A percentile compares a stretch with the other conserved stretches of the same genome.
phyloP scores from a whole-genome alignment of 2,329 filamentous ascomycete genomes.

The Scortechinia acanthostroma region DNA sequence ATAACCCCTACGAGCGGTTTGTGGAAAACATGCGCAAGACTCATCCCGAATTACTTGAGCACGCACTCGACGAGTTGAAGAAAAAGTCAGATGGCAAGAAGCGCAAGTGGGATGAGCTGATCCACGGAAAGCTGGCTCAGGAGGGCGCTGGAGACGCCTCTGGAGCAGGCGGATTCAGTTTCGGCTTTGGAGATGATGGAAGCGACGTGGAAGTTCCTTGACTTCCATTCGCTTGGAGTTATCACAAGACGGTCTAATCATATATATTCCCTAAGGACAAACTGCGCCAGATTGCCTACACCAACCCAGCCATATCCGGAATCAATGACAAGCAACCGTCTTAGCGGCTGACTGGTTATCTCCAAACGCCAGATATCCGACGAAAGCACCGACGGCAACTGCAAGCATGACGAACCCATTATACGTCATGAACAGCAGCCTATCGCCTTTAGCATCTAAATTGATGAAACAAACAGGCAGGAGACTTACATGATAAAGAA shows the following conservation, averaged over 20 bases:
- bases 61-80: slow-evolving; percentile 42
- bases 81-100: slow-evolving; percentile 41
- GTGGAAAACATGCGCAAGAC: slow-evolving; percentile 43
- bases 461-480: background rate
- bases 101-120: slow-evolving; percentile 61
- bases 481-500: slow-evolving; percentile 64
- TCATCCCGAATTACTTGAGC: slow-evolving; percentile 44
- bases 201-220: slow-evolving; percentile 34
- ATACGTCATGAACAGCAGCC: slow-evolving; percentile 67
- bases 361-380: slow-evolving; percentile 53
- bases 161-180: slow-evolving; percentile 49
- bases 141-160: slow-evolving; percentile 15
- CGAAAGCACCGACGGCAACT: slow-evolving; percentile 57
- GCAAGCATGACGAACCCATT: slow-evolving; percentile 63
- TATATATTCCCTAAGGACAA: background rate
- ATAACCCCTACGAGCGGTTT: slow-evolving; percentile 55
- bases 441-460: slow-evolving; percentile 15
- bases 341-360: slow-evolving; percentile 40
- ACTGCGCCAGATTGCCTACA: background rate
- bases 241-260: background rate
- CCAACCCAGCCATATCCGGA: slow-evolving; percentile 1
- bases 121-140: slow-evolving; percentile 33
- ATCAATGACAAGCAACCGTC: slow-evolving; percentile 55
- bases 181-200: slow-evolving; percentile 54
- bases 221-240: slow-evolving; percentile 4